These are phyloP conservation scores for Pisolithus sp. DNA, from an alignment of 768 basidiomycete genomes.

Conservation along the genomic window DNA sequence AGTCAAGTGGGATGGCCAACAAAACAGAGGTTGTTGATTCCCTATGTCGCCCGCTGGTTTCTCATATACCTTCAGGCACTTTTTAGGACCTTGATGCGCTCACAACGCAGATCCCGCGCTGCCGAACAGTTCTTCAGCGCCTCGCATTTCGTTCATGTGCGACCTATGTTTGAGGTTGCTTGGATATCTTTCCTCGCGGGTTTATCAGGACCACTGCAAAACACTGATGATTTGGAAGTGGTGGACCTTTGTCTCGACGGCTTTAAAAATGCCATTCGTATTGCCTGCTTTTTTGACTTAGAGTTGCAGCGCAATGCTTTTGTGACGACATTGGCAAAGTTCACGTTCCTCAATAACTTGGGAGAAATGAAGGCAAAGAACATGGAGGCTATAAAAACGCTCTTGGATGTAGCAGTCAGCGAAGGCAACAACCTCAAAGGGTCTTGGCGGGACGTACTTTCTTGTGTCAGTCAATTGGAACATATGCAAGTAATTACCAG, in stretches of 20 bases:
- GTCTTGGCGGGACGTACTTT: constrained; percentile 94
- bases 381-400: constrained; percentile 96
- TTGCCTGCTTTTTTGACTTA: constrained; percentile 94
- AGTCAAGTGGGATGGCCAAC: constrained; percentile 92
- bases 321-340: constrained; percentile 92
- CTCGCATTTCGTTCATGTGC: constrained; percentile 92
- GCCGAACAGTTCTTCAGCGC: constrained; percentile 94
- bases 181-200: constrained; percentile 99
- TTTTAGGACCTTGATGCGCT: constrained; percentile 86
- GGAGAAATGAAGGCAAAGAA: constrained; percentile 99
- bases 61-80: constrained; percentile 52
- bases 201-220: constrained; percentile 88
- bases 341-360: constrained; percentile 95
- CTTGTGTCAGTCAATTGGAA: constrained; percentile 96
- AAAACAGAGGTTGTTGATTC: constrained; percentile 78
- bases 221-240: constrained; percentile 88
- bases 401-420: constrained; percentile 91
- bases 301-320: constrained; percentile 98
- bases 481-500: constrained; percentile 96
- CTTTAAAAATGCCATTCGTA: constrained; percentile 94
- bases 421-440: constrained; percentile 95
- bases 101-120: constrained; percentile 76
- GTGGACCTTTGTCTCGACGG: constrained; percentile 92
- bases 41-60: not conserved
- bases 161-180: constrained; percentile 98